A percentile compares a stretch with the other conserved stretches of the same genome.
Evolutionary conservation across 352 stramenopile species (phyloP).

Genomic region (Phytophthora idaei): DNA sequence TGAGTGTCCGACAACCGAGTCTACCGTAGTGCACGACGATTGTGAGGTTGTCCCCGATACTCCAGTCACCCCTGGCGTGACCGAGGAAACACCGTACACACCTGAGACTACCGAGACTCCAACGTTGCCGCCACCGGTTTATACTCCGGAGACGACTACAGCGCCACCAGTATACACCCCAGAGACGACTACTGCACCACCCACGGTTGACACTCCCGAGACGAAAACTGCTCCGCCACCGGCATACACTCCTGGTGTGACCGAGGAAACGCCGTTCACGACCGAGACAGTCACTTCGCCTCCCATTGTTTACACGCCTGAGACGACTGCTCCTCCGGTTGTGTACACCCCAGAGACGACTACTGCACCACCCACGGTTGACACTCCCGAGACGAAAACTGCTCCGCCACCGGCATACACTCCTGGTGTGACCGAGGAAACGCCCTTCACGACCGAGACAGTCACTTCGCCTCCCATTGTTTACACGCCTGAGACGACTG

Average conservation of each 20-base stretch:
- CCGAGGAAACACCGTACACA: neutral
- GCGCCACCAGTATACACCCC: neutral
- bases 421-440: constrained; percentile 4
- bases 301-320: neutral
- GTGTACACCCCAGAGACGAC: neutral
- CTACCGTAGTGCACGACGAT: constrained; percentile 4
- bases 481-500: neutral
- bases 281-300: neutral
- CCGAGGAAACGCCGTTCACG: neutral
- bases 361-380: neutral
- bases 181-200: neutral
- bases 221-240: neutral
- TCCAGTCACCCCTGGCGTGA: neutral
- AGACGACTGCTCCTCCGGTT: neutral
- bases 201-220: neutral
- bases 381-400: neutral
- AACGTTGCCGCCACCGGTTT: neutral
- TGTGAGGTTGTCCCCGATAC: constrained; percentile 27
- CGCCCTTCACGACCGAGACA: neutral
- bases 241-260: constrained; percentile 4
- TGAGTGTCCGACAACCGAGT: constrained; percentile 21
- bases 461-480: neutral
- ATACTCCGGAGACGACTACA: neutral
- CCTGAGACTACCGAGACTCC: neutral
- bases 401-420: neutral